These are phyloP conservation scores for Butyriboletus appendiculatus DNA, from an alignment of 1,284 basidiomycete species.

Conservation along the genomic window DNA sequence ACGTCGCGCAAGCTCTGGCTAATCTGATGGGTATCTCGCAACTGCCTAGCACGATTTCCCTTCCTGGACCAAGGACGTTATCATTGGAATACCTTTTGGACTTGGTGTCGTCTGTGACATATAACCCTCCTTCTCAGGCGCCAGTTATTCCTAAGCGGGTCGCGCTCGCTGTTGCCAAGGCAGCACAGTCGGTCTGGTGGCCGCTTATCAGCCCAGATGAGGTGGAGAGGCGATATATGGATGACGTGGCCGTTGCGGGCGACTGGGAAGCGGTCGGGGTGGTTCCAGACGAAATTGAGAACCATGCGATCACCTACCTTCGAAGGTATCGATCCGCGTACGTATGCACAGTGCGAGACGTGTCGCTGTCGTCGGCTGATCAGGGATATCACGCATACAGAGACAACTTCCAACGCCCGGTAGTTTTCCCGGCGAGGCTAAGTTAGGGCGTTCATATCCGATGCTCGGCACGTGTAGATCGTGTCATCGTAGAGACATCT, in stretches of 20 bases:
- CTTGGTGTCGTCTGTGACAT: constrained; percentile 81
- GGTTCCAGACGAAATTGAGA: constrained; percentile 84
- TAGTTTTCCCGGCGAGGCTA: constrained; percentile 45
- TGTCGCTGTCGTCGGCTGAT: constrained; percentile 20
- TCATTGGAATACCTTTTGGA: constrained; percentile 85
- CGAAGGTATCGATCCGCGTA: constrained; percentile 87
- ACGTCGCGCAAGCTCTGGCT: constrained; percentile 91
- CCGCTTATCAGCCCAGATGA: constrained; percentile 92
- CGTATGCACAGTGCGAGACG: constrained; percentile 34
- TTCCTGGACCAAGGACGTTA: constrained; percentile 89
- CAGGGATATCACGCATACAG: constrained; percentile 30
- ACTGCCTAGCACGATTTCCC: constrained; percentile 70
- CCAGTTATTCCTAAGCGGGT: constrained; percentile 80
- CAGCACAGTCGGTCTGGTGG: constrained; percentile 88
- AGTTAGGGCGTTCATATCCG: constrained; percentile 30
- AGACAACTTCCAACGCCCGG: constrained; percentile 55
- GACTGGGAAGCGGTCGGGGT: constrained; percentile 68
- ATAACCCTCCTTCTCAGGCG: constrained; percentile 66
- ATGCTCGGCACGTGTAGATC: constrained; percentile 21
- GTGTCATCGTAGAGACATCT: constrained; percentile 17
- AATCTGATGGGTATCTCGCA: constrained; percentile 72
- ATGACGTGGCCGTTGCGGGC: constrained; percentile 70
- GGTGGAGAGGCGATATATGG: constrained; percentile 84
- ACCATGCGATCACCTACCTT: constrained; percentile 89
- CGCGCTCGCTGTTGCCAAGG: constrained; percentile 66